Base-by-base conservation (phyloP, 228 moss, liverwort and hornwort genomes). In the Sphagnum fallax region DNA sequence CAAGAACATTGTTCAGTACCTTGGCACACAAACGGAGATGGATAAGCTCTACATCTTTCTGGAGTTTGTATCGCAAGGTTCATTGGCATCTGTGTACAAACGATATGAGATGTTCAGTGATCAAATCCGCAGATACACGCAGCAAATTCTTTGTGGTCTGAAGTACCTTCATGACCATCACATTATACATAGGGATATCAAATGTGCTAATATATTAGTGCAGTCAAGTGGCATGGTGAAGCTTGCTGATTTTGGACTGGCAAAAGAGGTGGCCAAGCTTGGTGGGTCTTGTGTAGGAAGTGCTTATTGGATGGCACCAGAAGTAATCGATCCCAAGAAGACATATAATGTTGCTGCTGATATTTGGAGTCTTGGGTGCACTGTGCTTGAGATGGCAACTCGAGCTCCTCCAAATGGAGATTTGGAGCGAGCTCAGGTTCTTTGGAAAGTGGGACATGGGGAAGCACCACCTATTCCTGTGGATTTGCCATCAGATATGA, bases 231-330 rank as follows among this genome's bases (percentile, higher is more conserved):
- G 91, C 70, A 84, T 71, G 53, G 91, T 90, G 51, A 96, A 96
- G 77, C 80, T 96, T 59, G 96, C 96, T 18, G 96, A 96, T 71
- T 96, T 96, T 78, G 96, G 92, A 64, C 83, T 96, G 91, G 96
- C 92, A 11, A 96, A 91, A 77, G 88, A 92, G 89, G 89, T 91
- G 48, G 83, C 74, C 71, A 91, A 88, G 71, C 66, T 96, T 70
- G 91, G 83, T 47, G 65, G 81, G 68, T 96, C 96, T 51, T 84
- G 82, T 71, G 88, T 88, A 84, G 96, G 96, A 52, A 96, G 92
- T 82, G 92, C 96, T 14, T 89, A 96, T 64, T 96, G 96, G 96
- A 96, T 96, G 96, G 96, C 96, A 63, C 96, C 96, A 15, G 96
- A 96, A 81, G 96, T 96, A 68, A 86, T 96, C 62, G 75, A 85